Base-by-base conservation (phyloP, 1,284 basidiomycete genomes). In the Ustilago trichophora region DNA sequence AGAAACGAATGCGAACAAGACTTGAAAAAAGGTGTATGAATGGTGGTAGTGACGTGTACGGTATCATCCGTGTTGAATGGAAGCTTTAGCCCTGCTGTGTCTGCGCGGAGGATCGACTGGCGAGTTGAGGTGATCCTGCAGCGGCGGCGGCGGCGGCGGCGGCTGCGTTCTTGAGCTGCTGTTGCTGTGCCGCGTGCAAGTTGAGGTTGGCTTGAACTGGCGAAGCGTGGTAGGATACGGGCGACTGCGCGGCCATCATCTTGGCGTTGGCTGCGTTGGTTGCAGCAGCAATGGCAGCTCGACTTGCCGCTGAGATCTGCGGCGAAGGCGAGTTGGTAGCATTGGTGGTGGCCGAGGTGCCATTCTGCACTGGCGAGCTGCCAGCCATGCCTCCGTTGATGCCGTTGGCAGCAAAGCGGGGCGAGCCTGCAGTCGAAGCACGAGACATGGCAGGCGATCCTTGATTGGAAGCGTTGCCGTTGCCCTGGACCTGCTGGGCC, bases 261-360 rank as follows among this genome's bases (percentile, higher is more conserved):
- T 67, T 67, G 19, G 57, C 64, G 18, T 55, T 56, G 29, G 58
- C 64, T 6, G 64, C 64, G 10, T 59, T 60, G 7, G 65, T 56
- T 7, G 65, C 65, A 16, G 65, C 65, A 16, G 58, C 65, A 33
- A 68, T 62, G 7, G 65, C 65, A 18, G 65, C 65, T 4, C 65
- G 58, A 21, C 53, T 68, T 9, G 65, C 65, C 15, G 65, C 65
- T 27, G 65, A 68, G 35, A 68, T 68, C 35, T 68, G 65, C 46
- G 65, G 65, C 11, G 65, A 68, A 8, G 65, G 65, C 40, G 65
- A 68, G 40, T 68, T 67, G 57, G n/a, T n/a, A n/a, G n/a, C n/a
- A n/a, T n/a, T n/a, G n/a, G n/a, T n/a, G n/a, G 52, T 57, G 21
- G 65, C 32, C 34, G 54, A 48, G 2, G 60, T 51, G 33, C 48